A percentile compares a stretch with the other conserved stretches of the same genome.
phyloP scores from a whole-genome alignment of 1,284 basidiomycete species.

The Exobasidium cylindrosporum region DNA sequence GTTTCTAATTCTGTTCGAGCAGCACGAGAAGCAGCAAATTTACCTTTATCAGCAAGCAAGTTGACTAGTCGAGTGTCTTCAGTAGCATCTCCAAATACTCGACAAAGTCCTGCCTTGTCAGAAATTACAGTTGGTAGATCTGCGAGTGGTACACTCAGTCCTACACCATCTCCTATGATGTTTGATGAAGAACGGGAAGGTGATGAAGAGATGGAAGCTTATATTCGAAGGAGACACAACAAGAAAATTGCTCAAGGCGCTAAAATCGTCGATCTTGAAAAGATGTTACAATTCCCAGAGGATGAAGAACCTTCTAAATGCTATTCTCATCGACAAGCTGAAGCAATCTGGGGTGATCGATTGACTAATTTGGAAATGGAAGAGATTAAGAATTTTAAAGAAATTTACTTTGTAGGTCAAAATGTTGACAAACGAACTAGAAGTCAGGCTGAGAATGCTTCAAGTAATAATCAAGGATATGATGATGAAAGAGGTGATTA shows the following conservation, averaged over 20 bases:
- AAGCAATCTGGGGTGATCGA: conserved; percentile 56
- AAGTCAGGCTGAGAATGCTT: conserved; percentile 63
- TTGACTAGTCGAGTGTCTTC: neutral
- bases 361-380: conserved; percentile 71
- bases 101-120: neutral
- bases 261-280: conserved; percentile 80
- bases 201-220: conserved; percentile 95
- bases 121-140: neutral
- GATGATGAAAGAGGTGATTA: conserved; percentile 99
- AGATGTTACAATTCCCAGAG: conserved; percentile 87
- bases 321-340: conserved; percentile 64
- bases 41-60: neutral
- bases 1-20: conserved; percentile 7
- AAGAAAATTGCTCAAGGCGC: conserved; percentile 77
- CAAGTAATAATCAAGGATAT: conserved; percentile 88
- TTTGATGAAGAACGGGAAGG: conserved; percentile 82
- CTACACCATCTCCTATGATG: conserved; percentile 21
- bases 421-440: conserved; percentile 44
- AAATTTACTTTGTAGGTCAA: conserved; percentile 76
- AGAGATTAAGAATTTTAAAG: conserved; percentile 83
- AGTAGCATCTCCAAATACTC: neutral
- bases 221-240: conserved; percentile 82
- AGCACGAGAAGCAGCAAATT: conserved; percentile 10
- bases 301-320: conserved; percentile 71
- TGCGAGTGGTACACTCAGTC: neutral